Evolutionary conservation across 306 rosid species (phyloP).

Genomic region (Fragaria ananassa): DNA sequence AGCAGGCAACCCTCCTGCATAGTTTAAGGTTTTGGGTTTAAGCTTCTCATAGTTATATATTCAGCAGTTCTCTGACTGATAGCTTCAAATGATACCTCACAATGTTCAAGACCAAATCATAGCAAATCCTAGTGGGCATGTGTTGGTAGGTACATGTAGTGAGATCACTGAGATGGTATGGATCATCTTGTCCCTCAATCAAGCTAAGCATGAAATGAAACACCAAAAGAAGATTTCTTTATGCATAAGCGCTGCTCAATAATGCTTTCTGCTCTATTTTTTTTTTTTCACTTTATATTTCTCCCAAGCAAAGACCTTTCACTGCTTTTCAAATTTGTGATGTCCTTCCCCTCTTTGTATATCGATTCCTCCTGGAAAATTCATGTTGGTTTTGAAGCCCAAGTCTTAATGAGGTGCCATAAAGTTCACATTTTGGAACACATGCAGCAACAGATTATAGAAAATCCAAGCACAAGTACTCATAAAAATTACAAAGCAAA

Average conservation of each 20-base stretch:
- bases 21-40: not conserved
- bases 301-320: not conserved
- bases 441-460: not conserved
- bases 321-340: not conserved
- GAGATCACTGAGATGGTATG: constrained; percentile 19
- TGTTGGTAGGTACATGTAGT: not conserved
- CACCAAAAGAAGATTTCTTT: constrained; percentile 4
- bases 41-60: not conserved
- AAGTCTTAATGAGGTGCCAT: constrained; percentile 8
- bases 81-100: constrained; percentile 18
- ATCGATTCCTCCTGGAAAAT: not conserved
- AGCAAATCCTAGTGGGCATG: constrained; percentile 19
- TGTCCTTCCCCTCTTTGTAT: not conserved
- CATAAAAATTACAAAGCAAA: not conserved
- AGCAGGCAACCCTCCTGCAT: not conserved
- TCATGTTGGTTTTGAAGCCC: not conserved
- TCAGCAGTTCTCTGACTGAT: not conserved
- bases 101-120: constrained; percentile 11
- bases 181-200: constrained; percentile 27
- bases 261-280: not conserved
- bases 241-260: not conserved
- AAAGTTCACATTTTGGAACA: not conserved
- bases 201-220: constrained; percentile 22
- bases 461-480: not conserved
- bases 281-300: not conserved